phyloP scores from a whole-genome alignment of 371 early-diverging fungal genomes.

The Mortierella sp. region DNA sequence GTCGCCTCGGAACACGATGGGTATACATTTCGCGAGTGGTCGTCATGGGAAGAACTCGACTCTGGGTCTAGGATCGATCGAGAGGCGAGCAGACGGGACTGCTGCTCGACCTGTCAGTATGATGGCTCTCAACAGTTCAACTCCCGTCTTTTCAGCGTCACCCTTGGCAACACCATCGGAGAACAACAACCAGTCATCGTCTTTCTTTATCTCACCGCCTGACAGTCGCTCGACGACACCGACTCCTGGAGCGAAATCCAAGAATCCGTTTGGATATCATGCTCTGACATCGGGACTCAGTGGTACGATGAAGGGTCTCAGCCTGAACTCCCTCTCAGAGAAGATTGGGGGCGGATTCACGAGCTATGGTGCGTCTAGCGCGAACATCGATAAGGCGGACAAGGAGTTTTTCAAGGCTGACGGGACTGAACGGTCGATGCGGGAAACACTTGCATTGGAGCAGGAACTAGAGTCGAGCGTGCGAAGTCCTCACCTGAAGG shows the following conservation, averaged over 20 bases:
- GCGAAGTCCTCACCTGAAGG: constrained; percentile 49
- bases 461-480: constrained; percentile 17
- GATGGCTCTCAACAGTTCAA: constrained; percentile 40
- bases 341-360: constrained; percentile 56
- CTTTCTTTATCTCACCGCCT: constrained; percentile 30
- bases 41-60: constrained; percentile 44
- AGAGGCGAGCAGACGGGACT: constrained; percentile 16
- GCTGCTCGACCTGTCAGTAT: constrained; percentile 43
- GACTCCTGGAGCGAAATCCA: constrained; percentile 36
- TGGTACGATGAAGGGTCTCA: constrained; percentile 57
- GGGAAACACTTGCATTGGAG: constrained; percentile 27
- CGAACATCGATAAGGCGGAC: constrained; percentile 26
- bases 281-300: constrained; percentile 47
- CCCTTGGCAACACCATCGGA: constrained; percentile 21
- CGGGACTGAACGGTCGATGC: constrained; percentile 13
- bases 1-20: constrained; percentile 48
- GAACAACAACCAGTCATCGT: constrained; percentile 8
- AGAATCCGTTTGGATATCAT: constrained; percentile 44
- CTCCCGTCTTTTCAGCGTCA: constrained; percentile 26
- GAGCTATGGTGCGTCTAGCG: constrained; percentile 22
- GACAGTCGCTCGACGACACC: constrained; percentile 40
- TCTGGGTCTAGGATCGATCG: constrained; percentile 6
- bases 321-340: constrained; percentile 49
- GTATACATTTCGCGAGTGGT: constrained; percentile 30
- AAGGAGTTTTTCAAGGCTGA: constrained; percentile 30